Evolutionary conservation across 441 rosid genomes (phyloP).

Genomic region (Gossypium davidsonii): DNA sequence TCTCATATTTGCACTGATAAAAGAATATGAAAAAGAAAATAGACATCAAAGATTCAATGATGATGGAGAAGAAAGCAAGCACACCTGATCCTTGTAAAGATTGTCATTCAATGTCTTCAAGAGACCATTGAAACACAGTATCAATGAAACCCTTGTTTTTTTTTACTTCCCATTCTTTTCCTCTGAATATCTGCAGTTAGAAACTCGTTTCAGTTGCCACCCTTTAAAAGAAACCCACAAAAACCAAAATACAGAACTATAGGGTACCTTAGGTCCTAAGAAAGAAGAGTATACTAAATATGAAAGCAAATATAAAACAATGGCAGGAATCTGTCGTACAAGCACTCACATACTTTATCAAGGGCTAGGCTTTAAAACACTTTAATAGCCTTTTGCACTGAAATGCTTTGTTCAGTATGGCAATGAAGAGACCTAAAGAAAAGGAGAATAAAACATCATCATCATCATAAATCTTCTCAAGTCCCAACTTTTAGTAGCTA

Average conservation of each 20-base stretch:
- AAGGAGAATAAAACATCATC: too few species aligned
- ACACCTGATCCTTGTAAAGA: conserved; percentile 26
- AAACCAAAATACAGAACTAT: background rate
- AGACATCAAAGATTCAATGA: background rate
- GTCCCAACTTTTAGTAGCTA: too few species aligned
- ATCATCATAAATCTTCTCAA: too few species aligned
- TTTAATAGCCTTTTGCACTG: background rate
- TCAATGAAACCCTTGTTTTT: conserved; percentile 10
- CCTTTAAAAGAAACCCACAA: background rate
- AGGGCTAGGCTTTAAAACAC: background rate
- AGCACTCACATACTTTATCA: background rate
- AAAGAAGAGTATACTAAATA: background rate
- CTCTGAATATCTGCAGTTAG: background rate
- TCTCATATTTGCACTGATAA: too few species aligned
- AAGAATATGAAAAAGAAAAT: background rate
- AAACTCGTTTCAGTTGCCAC: conserved; percentile 1
- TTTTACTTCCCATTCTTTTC: background rate
- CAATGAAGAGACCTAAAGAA: too few species aligned
- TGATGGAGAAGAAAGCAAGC: background rate
- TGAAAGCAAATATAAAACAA: background rate
- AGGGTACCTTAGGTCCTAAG: conserved; percentile 9
- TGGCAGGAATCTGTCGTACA: background rate
- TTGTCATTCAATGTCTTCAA: conserved; percentile 22
- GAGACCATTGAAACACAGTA: conserved; percentile 26
- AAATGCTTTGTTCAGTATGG: background rate